These are phyloP conservation scores for Microsporum canis DNA, from an alignment of 2,329 filamentous ascomycete genomes.

Conservation along the genomic window DNA sequence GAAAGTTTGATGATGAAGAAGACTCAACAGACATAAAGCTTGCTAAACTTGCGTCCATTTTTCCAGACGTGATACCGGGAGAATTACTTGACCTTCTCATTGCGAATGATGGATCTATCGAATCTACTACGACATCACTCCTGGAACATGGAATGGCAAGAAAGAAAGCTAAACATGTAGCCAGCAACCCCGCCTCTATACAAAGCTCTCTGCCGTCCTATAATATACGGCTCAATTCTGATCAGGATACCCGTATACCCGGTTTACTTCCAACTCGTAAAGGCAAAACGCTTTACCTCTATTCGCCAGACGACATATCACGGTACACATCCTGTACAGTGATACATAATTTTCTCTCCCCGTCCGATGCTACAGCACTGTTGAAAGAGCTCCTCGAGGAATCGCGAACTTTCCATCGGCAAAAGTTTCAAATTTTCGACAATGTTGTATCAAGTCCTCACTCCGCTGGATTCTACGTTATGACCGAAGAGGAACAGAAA, in stretches of 20 bases:
- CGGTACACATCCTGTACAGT: constrained; percentile 81
- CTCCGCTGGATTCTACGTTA: constrained; percentile 72
- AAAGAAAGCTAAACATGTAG: constrained; percentile 29
- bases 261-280: constrained; percentile 51
- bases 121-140: constrained; percentile 51
- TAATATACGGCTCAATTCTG: constrained; percentile 13
- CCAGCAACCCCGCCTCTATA: constrained; percentile 35
- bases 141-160: constrained; percentile 15
- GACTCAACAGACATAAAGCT: constrained; percentile 83
- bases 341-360: constrained; percentile 76
- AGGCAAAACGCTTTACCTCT: constrained; percentile 74
- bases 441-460: constrained; percentile 76
- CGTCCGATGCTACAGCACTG: constrained; percentile 59
- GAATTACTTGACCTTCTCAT: constrained; percentile 67
- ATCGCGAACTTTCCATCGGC: constrained; percentile 56
- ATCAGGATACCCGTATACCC: constrained; percentile 23
- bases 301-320: constrained; percentile 67
- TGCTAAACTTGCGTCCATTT: constrained; percentile 67
- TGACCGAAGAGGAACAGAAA: constrained; percentile 56
- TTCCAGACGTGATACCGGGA: constrained; percentile 53
- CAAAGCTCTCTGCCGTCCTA: constrained; percentile 52
- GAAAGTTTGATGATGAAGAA: constrained; percentile 23
- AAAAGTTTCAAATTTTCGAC: constrained; percentile 78
- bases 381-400: constrained; percentile 66
- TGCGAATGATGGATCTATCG: constrained; percentile 64